Percentiles rank a stretch among this genome's conserved stretches.
Conservation (phyloP, 2,329 filamentous ascomycete species). For the Ceratocystis colombiana region DNA sequence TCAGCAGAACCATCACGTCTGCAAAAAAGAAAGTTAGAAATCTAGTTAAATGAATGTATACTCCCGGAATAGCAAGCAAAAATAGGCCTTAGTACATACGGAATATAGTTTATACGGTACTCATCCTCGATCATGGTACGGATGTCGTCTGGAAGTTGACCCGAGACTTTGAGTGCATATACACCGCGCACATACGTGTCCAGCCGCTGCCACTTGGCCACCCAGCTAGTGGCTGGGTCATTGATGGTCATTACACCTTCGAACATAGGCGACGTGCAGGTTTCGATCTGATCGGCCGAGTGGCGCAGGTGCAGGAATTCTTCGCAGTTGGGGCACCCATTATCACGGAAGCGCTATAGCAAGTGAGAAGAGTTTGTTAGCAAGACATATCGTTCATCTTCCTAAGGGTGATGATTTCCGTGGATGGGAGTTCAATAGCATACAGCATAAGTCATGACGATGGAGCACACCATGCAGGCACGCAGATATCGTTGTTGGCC, state of each 20-base stretch:
- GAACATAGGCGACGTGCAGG: conserved; percentile 93
- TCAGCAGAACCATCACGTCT: conserved; percentile 49
- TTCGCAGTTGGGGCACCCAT: conserved; percentile 96
- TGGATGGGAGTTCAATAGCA: conserved; percentile 28
- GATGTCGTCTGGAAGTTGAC: conserved; percentile 60
- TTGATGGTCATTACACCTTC: conserved; percentile 81
- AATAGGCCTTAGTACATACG: conserved; percentile 44
- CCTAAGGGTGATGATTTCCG: background rate
- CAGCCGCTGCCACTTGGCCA: conserved; percentile 90
- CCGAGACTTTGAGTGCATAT: conserved; percentile 91
- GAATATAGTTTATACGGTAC: conserved; percentile 54
- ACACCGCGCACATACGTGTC: conserved; percentile 80
- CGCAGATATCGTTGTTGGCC: conserved; percentile 76
- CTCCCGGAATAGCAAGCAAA: conserved; percentile 31
- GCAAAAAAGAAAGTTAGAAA: conserved; percentile 29
- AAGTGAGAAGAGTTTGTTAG: conserved; percentile 16
- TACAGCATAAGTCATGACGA: conserved; percentile 74
- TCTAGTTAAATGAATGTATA: conserved; percentile 1
- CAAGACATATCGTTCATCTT: background rate
- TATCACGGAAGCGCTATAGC: conserved; percentile 64
- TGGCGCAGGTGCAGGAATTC: conserved; percentile 74
- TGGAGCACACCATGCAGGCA: conserved; percentile 97
- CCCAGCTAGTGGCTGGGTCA: conserved; percentile 79
- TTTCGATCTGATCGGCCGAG: conserved; percentile 70
- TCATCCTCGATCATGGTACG: conserved; percentile 52